Evolutionary conservation across 1,139 yeast genomes (phyloP), one percentile per base, ranked within the genome.

Genomic region (Sugiyamaella grinbergsii): DNA sequence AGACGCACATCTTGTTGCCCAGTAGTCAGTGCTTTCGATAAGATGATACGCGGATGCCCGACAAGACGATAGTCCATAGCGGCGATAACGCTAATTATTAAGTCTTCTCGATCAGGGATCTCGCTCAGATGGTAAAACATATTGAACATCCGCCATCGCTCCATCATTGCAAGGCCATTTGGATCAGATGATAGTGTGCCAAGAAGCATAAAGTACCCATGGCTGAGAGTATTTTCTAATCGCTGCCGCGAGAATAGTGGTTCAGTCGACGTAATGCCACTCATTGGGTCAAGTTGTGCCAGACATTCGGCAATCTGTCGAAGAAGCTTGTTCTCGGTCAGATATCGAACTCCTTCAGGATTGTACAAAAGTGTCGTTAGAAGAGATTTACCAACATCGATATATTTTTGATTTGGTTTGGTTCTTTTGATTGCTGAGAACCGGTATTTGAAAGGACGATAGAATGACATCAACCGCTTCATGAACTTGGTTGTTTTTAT

Each of bases 261-360:
- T 50, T 85, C 95, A 4, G 78, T 71, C 0, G 93, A 83, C 4
- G 79, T 72, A 28, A 87, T 78, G 0, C 95, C 95, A 64, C 89
- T 82, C 65, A 73, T 78, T 0, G 94, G 93, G 60, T 87, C 95
- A 19, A 88, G 76, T 67, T 90, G 96, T 0, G 95, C 94, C 44
- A 91, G 72, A 41, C 94, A 81, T 60, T 91, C 96, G 0, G 95
- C 88, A 50, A 93, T 73, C 62, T 90, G 98, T 1, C 96, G 86
- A 23, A 93, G 66, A 6, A 91, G 74, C 66, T 91, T 91, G 62
- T 85, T 87, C 47, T 81, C 85, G 26, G 80, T 74, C 22, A 93
- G 71, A 57, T 85, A 83, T 54, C 76, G 78, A 33, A 80, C 74
- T 1, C 98, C 98, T 52, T 79, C 85, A 0, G 71, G 66, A 13